Conservation (phyloP, 1,284 basidiomycete species). For the Fomitopsis schrenkii region DNA sequence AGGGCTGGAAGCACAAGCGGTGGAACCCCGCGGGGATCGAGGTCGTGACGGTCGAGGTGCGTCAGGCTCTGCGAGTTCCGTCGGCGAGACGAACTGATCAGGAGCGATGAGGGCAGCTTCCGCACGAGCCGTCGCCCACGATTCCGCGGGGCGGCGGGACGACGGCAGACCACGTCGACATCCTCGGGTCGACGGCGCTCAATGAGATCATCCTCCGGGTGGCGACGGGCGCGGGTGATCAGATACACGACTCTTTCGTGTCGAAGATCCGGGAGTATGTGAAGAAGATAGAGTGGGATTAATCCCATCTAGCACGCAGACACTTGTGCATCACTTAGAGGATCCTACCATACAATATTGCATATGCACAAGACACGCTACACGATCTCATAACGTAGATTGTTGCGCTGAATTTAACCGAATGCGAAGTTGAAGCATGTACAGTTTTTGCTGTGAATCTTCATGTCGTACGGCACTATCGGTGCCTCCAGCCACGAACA, state of each 20-base stretch:
- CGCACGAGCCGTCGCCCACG: constrained; percentile 74
- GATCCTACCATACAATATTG: no score
- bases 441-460: no score
- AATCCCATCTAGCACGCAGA: neutral
- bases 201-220: constrained; percentile 93
- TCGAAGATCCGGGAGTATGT: constrained; percentile 82
- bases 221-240: constrained; percentile 71
- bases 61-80: constrained; percentile 11
- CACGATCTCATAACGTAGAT: no score
- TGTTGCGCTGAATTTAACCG: no score
- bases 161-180: constrained; percentile 91
- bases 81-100: neutral
- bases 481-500: no score
- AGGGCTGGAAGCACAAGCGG: constrained; percentile 86
- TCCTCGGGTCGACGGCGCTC: constrained; percentile 82
- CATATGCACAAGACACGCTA: no score
- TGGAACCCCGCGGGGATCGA: constrained; percentile 95
- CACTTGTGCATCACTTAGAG: no score
- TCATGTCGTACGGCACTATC: no score
- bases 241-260: constrained; percentile 72
- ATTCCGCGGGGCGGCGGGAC: constrained; percentile 89
- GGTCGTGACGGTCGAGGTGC: constrained; percentile 83
- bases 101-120: constrained; percentile 48
- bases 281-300: constrained; percentile 75
- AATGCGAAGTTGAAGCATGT: no score